Conservation (phyloP, 2,329 filamentous ascomycete genomes). For the Fusarium verrucosum region DNA sequence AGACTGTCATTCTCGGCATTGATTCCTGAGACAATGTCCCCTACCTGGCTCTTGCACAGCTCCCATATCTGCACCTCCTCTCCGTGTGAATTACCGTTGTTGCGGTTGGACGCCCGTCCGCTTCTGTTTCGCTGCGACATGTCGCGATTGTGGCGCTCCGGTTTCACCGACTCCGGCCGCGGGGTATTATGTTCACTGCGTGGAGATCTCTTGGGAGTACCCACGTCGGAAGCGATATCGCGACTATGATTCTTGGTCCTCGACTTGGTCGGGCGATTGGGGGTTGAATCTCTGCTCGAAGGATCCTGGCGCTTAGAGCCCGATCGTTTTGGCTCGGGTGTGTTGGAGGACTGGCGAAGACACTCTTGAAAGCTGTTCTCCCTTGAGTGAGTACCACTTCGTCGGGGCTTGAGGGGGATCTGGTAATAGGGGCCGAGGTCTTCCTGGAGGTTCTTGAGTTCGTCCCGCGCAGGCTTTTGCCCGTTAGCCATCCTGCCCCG, state of each 20-base stretch:
- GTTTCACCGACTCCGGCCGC: slow-evolving; percentile 38
- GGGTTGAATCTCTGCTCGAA: slow-evolving; percentile 43
- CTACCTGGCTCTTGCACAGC: slow-evolving; percentile 51
- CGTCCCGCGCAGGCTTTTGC: slow-evolving; percentile 47
- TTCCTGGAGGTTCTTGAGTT: slow-evolving; percentile 49
- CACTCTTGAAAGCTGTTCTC: slow-evolving; percentile 41
- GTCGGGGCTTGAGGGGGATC: slow-evolving; percentile 38
- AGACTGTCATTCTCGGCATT: slow-evolving; percentile 56
- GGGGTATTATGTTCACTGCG: slow-evolving; percentile 39
- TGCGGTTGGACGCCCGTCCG: slow-evolving; percentile 56
- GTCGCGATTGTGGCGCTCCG: slow-evolving; percentile 36
- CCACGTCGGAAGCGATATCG: slow-evolving; percentile 32
- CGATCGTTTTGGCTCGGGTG: slow-evolving; percentile 41
- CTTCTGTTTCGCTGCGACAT: slow-evolving; percentile 59
- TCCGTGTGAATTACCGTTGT: slow-evolving; percentile 54
- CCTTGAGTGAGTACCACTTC: slow-evolving; percentile 39
- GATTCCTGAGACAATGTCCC: slow-evolving; percentile 53
- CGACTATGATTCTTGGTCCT: slow-evolving; percentile 34
- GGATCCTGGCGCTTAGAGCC: slow-evolving; percentile 39
- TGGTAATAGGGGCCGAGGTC: slow-evolving; percentile 50
- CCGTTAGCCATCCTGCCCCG: slow-evolving; percentile 49
- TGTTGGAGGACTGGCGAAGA: slow-evolving; percentile 36
- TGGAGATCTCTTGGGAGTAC: slow-evolving; percentile 41
- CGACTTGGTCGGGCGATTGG: slow-evolving; percentile 37
- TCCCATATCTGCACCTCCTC: slow-evolving; percentile 58